phyloP scores from a whole-genome alignment of 1,284 basidiomycete species.

The Ganoderma sinense region DNA sequence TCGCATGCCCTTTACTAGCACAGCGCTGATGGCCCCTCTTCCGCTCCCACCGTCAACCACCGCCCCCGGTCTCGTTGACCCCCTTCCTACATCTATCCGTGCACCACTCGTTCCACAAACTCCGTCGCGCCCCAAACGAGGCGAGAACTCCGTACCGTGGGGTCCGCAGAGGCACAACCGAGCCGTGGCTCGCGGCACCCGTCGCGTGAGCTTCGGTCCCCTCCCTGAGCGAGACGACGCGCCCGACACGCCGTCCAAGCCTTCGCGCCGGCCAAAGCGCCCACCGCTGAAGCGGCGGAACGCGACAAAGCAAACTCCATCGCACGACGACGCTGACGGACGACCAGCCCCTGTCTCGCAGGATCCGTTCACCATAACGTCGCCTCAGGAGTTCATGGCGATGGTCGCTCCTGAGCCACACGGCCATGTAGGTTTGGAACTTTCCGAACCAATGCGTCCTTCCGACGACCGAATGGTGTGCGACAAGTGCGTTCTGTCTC shows the following conservation, averaged over 20 bases:
- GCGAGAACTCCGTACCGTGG: slow-evolving; percentile 1
- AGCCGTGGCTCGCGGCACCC: neutral
- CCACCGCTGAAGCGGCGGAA: neutral
- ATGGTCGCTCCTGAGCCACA: neutral
- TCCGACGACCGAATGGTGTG: neutral
- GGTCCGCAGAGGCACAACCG: slow-evolving; percentile 6
- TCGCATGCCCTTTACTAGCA: neutral
- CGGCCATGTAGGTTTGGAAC: too few relatives aligned
- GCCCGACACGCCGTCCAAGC: slow-evolving; percentile 3
- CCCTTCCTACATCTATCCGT: neutral
- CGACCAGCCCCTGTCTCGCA: neutral
- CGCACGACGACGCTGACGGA: neutral
- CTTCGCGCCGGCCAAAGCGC: neutral
- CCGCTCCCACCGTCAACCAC: neutral
- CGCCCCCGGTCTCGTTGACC: neutral
- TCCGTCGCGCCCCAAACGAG: neutral
- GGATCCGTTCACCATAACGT: neutral
- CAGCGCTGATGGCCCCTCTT: neutral
- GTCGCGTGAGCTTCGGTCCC: slow-evolving; percentile 2
- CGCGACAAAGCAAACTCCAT: neutral
- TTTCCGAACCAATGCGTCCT: neutral
- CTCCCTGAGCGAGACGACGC: neutral
- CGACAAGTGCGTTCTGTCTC: neutral
- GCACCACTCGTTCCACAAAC: neutral
- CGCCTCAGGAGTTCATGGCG: neutral